These are phyloP conservation scores for Xylariaceae sp. DNA, from an alignment of 2,329 filamentous ascomycete species.

Conservation along the genomic window DNA sequence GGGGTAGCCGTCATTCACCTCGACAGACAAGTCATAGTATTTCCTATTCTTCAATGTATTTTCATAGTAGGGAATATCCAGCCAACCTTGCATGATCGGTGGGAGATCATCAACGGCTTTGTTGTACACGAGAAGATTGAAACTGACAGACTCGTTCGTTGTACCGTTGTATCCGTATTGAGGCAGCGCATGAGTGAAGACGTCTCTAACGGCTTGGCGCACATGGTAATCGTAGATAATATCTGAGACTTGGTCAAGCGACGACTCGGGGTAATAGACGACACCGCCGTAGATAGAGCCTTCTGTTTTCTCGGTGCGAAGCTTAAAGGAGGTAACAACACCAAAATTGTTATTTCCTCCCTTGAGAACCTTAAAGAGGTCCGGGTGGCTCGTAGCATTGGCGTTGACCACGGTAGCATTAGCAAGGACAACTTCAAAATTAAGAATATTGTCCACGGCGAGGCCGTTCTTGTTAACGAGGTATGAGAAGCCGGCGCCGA, in stretches of 20 bases:
- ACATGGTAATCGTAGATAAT: constrained; percentile 16
- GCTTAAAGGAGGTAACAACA: constrained; percentile 7
- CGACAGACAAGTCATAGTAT: constrained; percentile 2
- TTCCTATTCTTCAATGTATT: constrained; percentile 4
- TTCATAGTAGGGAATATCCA: constrained; percentile 4
- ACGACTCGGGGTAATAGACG: constrained; percentile 9
- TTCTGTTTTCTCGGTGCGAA: not conserved
- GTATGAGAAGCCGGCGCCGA: constrained; percentile 14
- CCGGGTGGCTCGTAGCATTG: constrained; percentile 3
- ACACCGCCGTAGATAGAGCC: constrained; percentile 7
- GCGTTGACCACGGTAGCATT: constrained; percentile 15
- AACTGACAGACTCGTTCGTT: constrained; percentile 2
- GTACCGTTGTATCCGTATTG: constrained; percentile 16
- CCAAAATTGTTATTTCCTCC: constrained; percentile 15
- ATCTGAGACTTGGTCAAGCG: constrained; percentile 5
- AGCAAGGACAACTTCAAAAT: constrained; percentile 20
- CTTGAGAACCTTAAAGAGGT: constrained; percentile 4
- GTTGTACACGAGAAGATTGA: constrained; percentile 15
- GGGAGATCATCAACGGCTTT: constrained; percentile 1
- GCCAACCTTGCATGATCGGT: constrained; percentile 9
- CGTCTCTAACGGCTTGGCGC: constrained; percentile 13
- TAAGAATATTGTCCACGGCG: constrained; percentile 14
- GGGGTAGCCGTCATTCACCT: constrained; percentile 6
- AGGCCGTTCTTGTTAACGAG: constrained; percentile 12
- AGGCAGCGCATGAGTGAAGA: constrained; percentile 9